phyloP scores from a whole-genome alignment of 495 filamentous ascomycete genomes.

The Penicillium riverlandense region DNA sequence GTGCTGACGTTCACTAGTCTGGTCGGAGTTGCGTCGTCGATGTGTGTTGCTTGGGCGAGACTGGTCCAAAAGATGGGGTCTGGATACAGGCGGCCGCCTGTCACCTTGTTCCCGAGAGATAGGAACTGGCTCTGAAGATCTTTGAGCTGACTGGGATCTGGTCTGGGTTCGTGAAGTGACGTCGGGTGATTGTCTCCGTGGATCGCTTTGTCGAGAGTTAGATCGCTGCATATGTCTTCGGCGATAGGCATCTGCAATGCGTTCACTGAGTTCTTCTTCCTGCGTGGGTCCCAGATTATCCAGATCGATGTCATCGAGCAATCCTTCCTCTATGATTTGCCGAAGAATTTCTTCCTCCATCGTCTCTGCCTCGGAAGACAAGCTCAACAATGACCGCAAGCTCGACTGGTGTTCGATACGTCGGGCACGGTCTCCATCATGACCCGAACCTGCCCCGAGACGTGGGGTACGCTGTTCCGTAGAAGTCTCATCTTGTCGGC shows the following conservation, averaged over 20 bases:
- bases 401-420: constrained; percentile 81
- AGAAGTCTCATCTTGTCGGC: constrained; percentile 41
- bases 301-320: constrained; percentile 79
- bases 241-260: constrained; percentile 80
- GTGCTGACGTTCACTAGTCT: constrained; percentile 21
- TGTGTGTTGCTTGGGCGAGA: constrained; percentile 26
- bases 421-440: constrained; percentile 24
- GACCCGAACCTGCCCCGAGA: background rate
- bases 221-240: constrained; percentile 51
- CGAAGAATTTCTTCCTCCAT: constrained; percentile 83
- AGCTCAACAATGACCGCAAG: constrained; percentile 71
- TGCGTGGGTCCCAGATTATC: constrained; percentile 67
- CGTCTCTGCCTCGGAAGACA: constrained; percentile 64
- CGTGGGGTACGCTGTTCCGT: constrained; percentile 15
- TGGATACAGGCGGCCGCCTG: constrained; percentile 45
- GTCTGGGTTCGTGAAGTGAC: constrained; percentile 17
- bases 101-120: constrained; percentile 7
- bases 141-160: constrained; percentile 30
- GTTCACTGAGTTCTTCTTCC: constrained; percentile 81
- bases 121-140: constrained; percentile 6
- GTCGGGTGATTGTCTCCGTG: constrained; percentile 16
- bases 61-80: constrained; percentile 49
- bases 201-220: constrained; percentile 20
- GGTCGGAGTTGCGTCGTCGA: constrained; percentile 47
- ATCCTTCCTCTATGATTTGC: constrained; percentile 81